These are phyloP conservation scores for Pseudopediastrum boryanum DNA, from an alignment of 139 green algal species.

Conservation along the genomic window DNA sequence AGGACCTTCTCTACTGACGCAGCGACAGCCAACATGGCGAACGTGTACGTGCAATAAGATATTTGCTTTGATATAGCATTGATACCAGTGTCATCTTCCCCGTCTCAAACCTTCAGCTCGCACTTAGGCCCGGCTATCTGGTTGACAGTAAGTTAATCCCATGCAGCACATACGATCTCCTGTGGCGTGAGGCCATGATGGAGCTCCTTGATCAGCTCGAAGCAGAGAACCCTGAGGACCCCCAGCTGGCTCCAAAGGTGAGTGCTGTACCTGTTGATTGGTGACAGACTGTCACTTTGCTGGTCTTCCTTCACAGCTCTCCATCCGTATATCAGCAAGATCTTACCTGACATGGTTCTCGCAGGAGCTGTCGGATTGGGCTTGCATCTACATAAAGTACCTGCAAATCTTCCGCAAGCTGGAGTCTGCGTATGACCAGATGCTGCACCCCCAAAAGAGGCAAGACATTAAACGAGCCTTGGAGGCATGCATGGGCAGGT, in stretches of 20 bases:
- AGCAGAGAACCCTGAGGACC: slow-evolving; percentile 80
- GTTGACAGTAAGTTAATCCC: no score
- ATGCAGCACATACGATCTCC: slow-evolving; percentile 82
- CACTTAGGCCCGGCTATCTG: no score
- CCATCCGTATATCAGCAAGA: background rate
- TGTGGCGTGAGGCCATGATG: slow-evolving; percentile 89
- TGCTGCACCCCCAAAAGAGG: slow-evolving; percentile 90
- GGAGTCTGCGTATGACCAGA: slow-evolving; percentile 82
- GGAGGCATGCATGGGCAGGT: slow-evolving; percentile 81
- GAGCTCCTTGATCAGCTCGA: slow-evolving; percentile 88
- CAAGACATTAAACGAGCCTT: slow-evolving; percentile 79
- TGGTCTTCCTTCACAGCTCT: background rate
- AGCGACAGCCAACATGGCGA: no score
- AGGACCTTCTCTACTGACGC: no score
- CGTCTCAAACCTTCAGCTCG: no score
- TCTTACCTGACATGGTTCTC: background rate
- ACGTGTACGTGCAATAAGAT: no score
- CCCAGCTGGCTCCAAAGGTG: slow-evolving; percentile 63
- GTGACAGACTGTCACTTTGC: background rate
- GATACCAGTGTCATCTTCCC: no score
- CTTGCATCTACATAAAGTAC: slow-evolving; percentile 91
- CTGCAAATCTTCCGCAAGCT: slow-evolving; percentile 86
- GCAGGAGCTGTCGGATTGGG: slow-evolving; percentile 80
- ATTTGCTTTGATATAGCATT: no score
- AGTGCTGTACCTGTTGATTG: background rate